Percentiles rank a stretch among this genome's conserved stretches.
Conservation (phyloP, 1,139 yeast genomes). For the Pichia sp. region DNA sequence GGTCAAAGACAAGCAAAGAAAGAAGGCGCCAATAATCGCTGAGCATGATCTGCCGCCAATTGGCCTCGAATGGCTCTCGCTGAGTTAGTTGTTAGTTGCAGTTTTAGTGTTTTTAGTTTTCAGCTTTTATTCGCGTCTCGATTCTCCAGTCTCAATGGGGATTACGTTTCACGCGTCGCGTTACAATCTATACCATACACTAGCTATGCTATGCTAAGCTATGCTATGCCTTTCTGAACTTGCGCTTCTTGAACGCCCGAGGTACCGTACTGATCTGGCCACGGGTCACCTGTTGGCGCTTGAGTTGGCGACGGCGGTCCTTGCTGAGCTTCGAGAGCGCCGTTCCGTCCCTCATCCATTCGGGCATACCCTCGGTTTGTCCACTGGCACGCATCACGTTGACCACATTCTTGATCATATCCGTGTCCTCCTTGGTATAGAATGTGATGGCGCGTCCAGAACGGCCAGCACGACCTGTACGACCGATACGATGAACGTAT, state of each 20-base stretch:
- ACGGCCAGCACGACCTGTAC: conserved; percentile 96
- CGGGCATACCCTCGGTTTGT: conserved; percentile 53
- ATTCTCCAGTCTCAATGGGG: too few relatives aligned
- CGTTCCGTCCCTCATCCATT: conserved; percentile 63
- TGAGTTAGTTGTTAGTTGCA: too few relatives aligned
- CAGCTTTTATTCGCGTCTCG: too few relatives aligned
- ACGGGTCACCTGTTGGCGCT: conserved; percentile 56
- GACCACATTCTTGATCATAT: conserved; percentile 72
- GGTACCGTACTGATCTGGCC: conserved; percentile 86
- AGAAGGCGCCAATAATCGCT: neutral
- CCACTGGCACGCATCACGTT: conserved; percentile 96
- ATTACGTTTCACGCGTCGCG: too few relatives aligned
- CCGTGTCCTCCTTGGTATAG: conserved; percentile 82
- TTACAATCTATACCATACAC: too few relatives aligned
- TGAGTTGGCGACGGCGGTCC: conserved; percentile 58
- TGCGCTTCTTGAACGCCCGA: conserved; percentile 39
- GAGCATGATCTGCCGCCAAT: too few relatives aligned
- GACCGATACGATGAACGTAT: conserved; percentile 95
- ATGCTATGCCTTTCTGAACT: too few relatives aligned
- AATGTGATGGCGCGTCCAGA: conserved; percentile 84
- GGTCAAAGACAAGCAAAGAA: neutral
- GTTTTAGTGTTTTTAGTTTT: too few relatives aligned
- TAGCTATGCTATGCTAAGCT: too few relatives aligned
- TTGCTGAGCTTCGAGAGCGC: conserved; percentile 57
- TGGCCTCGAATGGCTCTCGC: too few relatives aligned